Conservation (phyloP, 805 yeast genomes). For the Grigorovia jiainica region DNA sequence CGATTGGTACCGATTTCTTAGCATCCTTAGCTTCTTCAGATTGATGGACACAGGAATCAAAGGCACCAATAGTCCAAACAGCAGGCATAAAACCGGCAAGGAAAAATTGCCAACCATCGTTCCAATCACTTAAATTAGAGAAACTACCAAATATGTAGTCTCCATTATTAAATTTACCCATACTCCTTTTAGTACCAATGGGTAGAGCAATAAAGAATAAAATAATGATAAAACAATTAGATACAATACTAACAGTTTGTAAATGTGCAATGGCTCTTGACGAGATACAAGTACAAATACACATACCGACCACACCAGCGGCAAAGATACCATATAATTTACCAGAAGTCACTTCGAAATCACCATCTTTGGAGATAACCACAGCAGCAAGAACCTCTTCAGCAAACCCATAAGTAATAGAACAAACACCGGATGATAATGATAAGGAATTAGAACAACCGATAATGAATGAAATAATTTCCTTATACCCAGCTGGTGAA, state of each 20-base stretch:
- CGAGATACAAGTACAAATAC: too few species aligned
- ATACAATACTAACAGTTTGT: conserved; percentile 53
- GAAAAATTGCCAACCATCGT: conserved; percentile 47
- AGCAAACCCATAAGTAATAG: too few species aligned
- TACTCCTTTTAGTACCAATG: too few species aligned
- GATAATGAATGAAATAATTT: conserved; percentile 49
- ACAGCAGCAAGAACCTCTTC: conserved; percentile 57
- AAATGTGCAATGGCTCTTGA: conserved; percentile 43
- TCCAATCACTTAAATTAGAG: too few species aligned
- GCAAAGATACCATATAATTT: conserved; percentile 57
- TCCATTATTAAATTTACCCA: conserved; percentile 37
- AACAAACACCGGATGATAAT: too few species aligned
- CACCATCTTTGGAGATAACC: conserved; percentile 42
- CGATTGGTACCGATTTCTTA: conserved; percentile 44
- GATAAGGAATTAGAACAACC: conserved; percentile 65
- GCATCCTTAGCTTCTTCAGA: too few species aligned
- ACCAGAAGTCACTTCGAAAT: conserved; percentile 43
- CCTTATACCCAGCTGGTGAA: conserved; percentile 45
- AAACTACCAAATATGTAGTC: conserved; percentile 45
- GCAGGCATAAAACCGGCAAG: conserved; percentile 43
- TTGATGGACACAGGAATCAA: too few species aligned
- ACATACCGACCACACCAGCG: conserved; percentile 47
- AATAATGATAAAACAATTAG: too few species aligned
- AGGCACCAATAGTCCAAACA: too few species aligned
- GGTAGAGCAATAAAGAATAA: conserved; percentile 65